Base-by-base conservation (phyloP, 805 yeast genomes). In the Candida xiaguanensis region DNA sequence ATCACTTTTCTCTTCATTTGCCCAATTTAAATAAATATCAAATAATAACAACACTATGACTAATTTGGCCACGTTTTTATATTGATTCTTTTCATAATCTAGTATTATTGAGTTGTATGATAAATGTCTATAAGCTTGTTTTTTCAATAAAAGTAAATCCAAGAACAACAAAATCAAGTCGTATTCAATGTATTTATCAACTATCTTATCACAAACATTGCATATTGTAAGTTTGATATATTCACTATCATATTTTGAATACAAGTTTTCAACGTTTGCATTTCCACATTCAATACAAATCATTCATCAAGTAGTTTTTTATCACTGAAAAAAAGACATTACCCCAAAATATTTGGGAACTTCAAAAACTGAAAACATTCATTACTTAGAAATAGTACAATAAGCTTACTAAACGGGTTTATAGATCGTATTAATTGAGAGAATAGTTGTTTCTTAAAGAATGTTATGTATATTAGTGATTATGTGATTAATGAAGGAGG, bases 1-100 rank as follows among this genome's bases (percentile, higher is more conserved):
- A 28, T 53, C 52, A 40, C 71, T 74, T 48, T 76, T 78, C 58
- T 91, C 99, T 44, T 85, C 90, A 40, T 82, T 78, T 0, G 95
- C 95, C 98, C 99, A 93, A 1, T 79, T 80, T 38, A 93, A 60
- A 56, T 93, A 93, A 4, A 91, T 91, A 50, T 93, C 97, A 51
- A 91, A 88, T 12, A 93, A 70, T 0, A 85, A 65, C 38, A 84
- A 69, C 27, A 91, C 66, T 3, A 85, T 48, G 48, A 84, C 63
- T 26, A 84, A 60, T 22, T 91, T 49, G 11, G 50, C 30, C 6
- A 63, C 38, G 18, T 49, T 54, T 23, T 23, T 25, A 2, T 11
- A 28, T 30, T 23, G 13, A 20, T 28, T 14, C 5, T 19, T 4
- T 11, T 18, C 5, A 3, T 20, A 38, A 13, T 14, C 37, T 9